These are phyloP conservation scores for Vigna radiata DNA, from an alignment of 306 rosid genomes.

Conservation along the genomic window DNA sequence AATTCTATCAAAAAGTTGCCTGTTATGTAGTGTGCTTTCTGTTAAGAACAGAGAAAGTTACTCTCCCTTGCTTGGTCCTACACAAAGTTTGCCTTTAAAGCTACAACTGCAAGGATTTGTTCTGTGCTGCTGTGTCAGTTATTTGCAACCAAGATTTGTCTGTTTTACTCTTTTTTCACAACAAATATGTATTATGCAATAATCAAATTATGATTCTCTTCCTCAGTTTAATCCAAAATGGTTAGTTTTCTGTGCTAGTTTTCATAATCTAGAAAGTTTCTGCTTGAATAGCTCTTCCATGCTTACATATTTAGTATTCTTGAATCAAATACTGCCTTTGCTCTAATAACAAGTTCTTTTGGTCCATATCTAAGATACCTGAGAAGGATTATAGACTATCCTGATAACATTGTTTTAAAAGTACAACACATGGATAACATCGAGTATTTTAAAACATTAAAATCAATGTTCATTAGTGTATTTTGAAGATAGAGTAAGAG, in stretches of 20 bases:
- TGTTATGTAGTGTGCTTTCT: constrained; percentile 47
- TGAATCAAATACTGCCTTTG: constrained; percentile 8
- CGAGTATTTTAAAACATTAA: too few species aligned
- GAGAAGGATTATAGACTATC: background rate
- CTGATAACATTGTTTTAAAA: background rate
- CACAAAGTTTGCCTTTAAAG: constrained; percentile 25
- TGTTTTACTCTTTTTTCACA: background rate
- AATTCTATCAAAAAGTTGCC: constrained; percentile 43
- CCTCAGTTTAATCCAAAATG: background rate
- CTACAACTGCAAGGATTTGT: background rate
- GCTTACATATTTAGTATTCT: background rate
- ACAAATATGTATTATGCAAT: background rate
- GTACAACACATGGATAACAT: too few species aligned
- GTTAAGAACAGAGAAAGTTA: constrained; percentile 12
- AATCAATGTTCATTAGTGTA: too few species aligned
- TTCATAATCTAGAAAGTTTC: constrained; percentile 24
- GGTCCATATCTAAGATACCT: background rate
- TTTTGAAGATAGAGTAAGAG: too few species aligned
- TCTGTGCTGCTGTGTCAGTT: constrained; percentile 30
- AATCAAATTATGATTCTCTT: constrained; percentile 30
- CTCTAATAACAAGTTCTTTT: background rate
- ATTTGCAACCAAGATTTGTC: constrained; percentile 5
- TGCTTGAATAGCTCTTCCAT: constrained; percentile 28
- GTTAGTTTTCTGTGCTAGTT: constrained; percentile 16
- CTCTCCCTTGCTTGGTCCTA: constrained; percentile 3